Evolutionary conservation across 2,329 filamentous ascomycete genomes (phyloP).

Genomic region (Penicillium sp.): DNA sequence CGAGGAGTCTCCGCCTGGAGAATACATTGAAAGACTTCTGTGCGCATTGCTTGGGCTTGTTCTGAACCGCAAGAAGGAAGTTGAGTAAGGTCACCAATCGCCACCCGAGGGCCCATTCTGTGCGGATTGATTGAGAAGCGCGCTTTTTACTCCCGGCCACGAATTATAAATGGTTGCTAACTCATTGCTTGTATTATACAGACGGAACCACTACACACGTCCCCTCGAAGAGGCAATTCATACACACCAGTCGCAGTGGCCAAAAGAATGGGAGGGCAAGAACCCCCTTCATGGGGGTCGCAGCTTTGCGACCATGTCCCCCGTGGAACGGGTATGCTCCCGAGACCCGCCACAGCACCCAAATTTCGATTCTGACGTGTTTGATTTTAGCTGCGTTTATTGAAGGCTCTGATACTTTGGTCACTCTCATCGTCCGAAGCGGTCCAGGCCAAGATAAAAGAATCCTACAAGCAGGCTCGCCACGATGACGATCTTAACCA

Average conservation of each 20-base stretch:
- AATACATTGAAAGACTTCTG: slow-evolving; percentile 81
- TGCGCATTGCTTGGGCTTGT: slow-evolving; percentile 86
- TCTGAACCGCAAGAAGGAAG: slow-evolving; percentile 95
- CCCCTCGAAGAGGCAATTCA: slow-evolving; percentile 91
- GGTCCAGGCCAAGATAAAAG: slow-evolving; percentile 76
- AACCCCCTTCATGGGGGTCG: slow-evolving; percentile 79
- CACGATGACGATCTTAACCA: slow-evolving; percentile 79
- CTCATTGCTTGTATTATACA: slow-evolving; percentile 42
- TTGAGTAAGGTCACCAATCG: slow-evolving; percentile 71
- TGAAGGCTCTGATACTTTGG: slow-evolving; percentile 85
- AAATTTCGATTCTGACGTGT: slow-evolving; percentile 8
- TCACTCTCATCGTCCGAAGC: slow-evolving; percentile 82
- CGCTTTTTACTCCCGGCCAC: slow-evolving; percentile 4
- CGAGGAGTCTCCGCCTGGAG: slow-evolving; percentile 71
- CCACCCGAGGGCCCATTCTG: slow-evolving; percentile 23
- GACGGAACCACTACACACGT: slow-evolving; percentile 86
- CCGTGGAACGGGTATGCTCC: slow-evolving; percentile 70
- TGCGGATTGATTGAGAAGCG: slow-evolving; percentile 12
- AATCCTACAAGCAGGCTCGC: slow-evolving; percentile 83
- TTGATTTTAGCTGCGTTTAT: slow-evolving; percentile 66
- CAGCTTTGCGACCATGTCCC: slow-evolving; percentile 78
- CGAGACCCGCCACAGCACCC: background rate
- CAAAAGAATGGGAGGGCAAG: slow-evolving; percentile 73
- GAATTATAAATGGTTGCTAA: slow-evolving; percentile 30
- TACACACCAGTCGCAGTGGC: slow-evolving; percentile 85